Percentiles rank a stretch among this genome's conserved stretches.
These are phyloP conservation scores for Zopfochytrium polystomum DNA, from an alignment of 371 early-diverging fungal species.

Conservation along the genomic window DNA sequence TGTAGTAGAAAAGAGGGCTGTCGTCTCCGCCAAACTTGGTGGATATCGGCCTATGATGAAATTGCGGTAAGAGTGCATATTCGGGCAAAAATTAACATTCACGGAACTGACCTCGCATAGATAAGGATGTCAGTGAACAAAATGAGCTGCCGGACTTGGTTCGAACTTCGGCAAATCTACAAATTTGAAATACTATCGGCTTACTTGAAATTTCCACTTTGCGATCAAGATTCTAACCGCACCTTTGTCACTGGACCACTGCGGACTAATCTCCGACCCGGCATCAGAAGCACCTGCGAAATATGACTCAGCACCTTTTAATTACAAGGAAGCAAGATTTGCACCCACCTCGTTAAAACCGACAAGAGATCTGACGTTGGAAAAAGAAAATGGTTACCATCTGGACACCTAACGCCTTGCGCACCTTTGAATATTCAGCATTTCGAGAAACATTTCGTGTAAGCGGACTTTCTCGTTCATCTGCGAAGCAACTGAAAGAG, in stretches of 20 bases:
- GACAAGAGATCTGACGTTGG: conserved; percentile 36
- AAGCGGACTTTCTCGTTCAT: conserved; percentile 73
- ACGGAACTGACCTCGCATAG: conserved; percentile 50
- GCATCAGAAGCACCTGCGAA: conserved; percentile 49
- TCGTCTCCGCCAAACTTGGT: too few relatives aligned
- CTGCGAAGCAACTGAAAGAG: conserved; percentile 56
- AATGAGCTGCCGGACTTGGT: conserved; percentile 63
- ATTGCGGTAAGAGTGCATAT: too few relatives aligned
- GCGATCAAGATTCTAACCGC: background rate
- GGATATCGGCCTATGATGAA: too few relatives aligned
- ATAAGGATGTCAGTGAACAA: conserved; percentile 71
- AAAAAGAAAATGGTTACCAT: background rate
- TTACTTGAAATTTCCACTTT: too few relatives aligned
- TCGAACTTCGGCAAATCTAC: conserved; percentile 60
- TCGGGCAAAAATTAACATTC: background rate
- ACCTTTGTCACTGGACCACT: conserved; percentile 60
- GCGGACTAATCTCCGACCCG: conserved; percentile 63
- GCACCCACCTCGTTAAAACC: conserved; percentile 48
- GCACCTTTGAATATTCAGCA: conserved; percentile 63
- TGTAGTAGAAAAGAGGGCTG: conserved; percentile 32
- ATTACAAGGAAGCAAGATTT: background rate
- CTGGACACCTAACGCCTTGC: background rate
- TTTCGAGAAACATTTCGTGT: conserved; percentile 66
- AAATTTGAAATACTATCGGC: too few relatives aligned
- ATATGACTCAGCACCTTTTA: conserved; percentile 3